These are phyloP conservation scores for Hymenoscyphus fraxineus DNA, from an alignment of 2,329 filamentous ascomycete genomes.

Conservation along the genomic window DNA sequence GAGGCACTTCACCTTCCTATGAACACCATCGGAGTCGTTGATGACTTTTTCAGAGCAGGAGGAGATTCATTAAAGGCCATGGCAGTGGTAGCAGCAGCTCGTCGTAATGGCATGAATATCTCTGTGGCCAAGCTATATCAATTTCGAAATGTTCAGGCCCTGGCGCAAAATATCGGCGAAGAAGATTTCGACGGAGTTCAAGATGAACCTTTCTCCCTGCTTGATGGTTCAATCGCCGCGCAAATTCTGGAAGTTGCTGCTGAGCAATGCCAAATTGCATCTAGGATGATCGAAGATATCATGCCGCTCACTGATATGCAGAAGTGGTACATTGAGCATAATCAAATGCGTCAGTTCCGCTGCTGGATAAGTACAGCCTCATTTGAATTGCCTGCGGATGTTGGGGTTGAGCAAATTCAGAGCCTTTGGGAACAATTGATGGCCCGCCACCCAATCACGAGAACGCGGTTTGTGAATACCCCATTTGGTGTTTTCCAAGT, in stretches of 20 bases:
- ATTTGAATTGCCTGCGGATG: constrained; percentile 1
- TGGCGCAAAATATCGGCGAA: constrained; percentile 7
- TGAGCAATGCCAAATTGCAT: constrained; percentile 8
- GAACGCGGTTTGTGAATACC: constrained; percentile 6
- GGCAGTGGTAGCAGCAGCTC: constrained; percentile 5
- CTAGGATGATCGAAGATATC: constrained; percentile 6
- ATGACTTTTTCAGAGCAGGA: constrained; percentile 5
- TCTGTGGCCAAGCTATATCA: constrained; percentile 2
- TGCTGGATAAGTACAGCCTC: constrained; percentile 7
- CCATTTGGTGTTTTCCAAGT: constrained; percentile 7
- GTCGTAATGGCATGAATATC: constrained; percentile 5
- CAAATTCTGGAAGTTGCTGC: constrained; percentile 2
- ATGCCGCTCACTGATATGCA: constrained; percentile 7
- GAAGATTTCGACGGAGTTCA: constrained; percentile 4
- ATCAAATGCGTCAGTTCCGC: constrained; percentile 3
- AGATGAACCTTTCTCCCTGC: constrained; percentile 8
- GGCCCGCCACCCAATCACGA: constrained; percentile 8
- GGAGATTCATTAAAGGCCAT: constrained; percentile 6
- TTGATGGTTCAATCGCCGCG: constrained; percentile 4
- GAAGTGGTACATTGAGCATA: background rate
- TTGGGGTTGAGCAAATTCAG: constrained; percentile 2
- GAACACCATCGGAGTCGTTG: background rate
- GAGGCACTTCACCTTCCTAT: constrained; percentile 2
- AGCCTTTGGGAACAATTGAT: constrained; percentile 6
- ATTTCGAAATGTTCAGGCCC: constrained; percentile 6